Percentiles rank a stretch among this genome's conserved stretches.
Evolutionary conservation across 257 asterid genomes (phyloP).

Genomic region (Solanum pinnatisectum): DNA sequence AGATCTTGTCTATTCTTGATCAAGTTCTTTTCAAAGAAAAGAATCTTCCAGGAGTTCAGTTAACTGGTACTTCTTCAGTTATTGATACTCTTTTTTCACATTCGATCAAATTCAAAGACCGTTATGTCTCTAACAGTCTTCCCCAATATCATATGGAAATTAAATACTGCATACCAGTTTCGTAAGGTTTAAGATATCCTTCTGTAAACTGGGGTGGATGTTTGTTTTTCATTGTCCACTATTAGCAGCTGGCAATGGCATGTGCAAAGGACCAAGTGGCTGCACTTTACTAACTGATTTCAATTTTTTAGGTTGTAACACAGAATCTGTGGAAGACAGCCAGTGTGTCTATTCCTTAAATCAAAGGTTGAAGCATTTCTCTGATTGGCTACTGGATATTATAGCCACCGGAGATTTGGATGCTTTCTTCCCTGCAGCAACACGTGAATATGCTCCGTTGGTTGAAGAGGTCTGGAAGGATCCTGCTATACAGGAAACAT

Average conservation of each 20-base stretch:
- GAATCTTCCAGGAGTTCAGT: not conserved
- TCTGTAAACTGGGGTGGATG: not conserved
- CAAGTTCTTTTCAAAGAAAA: too few relatives aligned
- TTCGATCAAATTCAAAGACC: not conserved
- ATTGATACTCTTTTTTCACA: not conserved
- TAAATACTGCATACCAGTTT: not conserved
- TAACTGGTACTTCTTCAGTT: not conserved
- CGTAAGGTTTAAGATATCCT: not conserved
- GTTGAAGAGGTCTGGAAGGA: slow-evolving; percentile 97
- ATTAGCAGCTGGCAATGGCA: not conserved
- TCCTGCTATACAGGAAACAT: slow-evolving; percentile 84
- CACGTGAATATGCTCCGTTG: slow-evolving; percentile 92
- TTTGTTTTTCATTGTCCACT: not conserved
- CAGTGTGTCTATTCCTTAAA: slow-evolving; percentile 71
- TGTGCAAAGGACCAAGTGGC: not conserved
- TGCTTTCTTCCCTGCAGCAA: slow-evolving; percentile 96
- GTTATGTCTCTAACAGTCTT: not conserved
- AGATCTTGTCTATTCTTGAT: too few relatives aligned
- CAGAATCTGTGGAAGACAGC: slow-evolving; percentile 27
- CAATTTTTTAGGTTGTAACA: not conserved
- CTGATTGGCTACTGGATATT: slow-evolving; percentile 93
- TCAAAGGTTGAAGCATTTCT: slow-evolving; percentile 79
- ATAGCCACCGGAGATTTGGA: slow-evolving; percentile 97
- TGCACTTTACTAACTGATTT: not conserved
- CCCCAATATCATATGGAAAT: not conserved